Conservation (phyloP, 495 filamentous ascomycete genomes). For the Sporormia fimetaria region DNA sequence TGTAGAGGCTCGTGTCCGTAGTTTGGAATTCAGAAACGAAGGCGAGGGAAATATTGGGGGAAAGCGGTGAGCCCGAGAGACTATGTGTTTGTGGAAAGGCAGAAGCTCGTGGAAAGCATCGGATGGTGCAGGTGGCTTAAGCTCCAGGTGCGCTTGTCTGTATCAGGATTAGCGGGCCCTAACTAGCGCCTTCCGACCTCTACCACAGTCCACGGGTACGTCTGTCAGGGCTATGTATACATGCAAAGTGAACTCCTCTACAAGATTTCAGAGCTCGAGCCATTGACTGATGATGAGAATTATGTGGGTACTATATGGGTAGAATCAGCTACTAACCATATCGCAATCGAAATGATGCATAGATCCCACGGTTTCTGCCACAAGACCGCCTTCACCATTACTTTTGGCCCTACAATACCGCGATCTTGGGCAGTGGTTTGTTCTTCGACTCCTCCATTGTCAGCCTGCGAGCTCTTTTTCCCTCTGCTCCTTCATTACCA, state of each 20-base stretch:
- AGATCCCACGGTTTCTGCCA: too few relatives aligned
- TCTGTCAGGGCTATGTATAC: too few relatives aligned
- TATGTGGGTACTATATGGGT: too few relatives aligned
- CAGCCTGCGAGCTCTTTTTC: neutral
- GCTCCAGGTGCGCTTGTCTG: neutral
- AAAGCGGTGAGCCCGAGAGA: neutral
- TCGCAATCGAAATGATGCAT: too few relatives aligned
- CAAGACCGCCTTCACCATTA: too few relatives aligned
- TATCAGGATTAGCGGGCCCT: neutral
- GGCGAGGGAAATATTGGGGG: neutral
- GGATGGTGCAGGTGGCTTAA: neutral
- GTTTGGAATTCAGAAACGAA: neutral
- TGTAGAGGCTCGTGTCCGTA: too few relatives aligned
- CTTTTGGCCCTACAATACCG: constrained; percentile 3
- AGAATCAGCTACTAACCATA: too few relatives aligned
- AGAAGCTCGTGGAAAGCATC: neutral
- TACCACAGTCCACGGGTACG: too few relatives aligned
- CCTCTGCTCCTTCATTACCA: neutral
- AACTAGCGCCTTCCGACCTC: too few relatives aligned
- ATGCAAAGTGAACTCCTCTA: too few relatives aligned
- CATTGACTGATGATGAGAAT: too few relatives aligned
- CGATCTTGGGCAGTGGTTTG: constrained; percentile 17
- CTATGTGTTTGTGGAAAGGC: neutral
- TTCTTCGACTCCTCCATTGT: constrained; percentile 18
- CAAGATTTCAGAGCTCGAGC: too few relatives aligned